Percentiles rank a stretch among this genome's conserved stretches.
Evolutionary conservation across 2,329 filamentous ascomycete species (phyloP).

Genomic region (Coniochaeta sp.): DNA sequence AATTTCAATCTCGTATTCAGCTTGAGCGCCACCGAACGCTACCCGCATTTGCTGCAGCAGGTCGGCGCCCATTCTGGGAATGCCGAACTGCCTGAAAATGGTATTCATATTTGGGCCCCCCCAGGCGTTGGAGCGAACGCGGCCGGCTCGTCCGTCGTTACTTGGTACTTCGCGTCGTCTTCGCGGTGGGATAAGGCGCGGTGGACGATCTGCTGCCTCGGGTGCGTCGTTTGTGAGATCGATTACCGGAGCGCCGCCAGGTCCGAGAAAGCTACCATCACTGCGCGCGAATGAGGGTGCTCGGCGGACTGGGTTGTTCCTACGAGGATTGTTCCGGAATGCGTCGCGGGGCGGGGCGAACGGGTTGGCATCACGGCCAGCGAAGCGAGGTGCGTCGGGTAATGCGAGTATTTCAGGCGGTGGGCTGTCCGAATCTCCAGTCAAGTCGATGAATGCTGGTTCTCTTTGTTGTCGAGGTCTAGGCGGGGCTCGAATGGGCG

Average conservation of each 20-base stretch:
- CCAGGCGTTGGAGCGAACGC: neutral
- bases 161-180: neutral
- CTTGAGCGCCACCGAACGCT: constrained; percentile 1
- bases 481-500: neutral
- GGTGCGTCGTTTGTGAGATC: constrained; percentile 44
- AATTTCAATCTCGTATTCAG: constrained; percentile 21
- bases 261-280: constrained; percentile 32
- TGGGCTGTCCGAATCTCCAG: constrained; percentile 42
- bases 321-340: neutral
- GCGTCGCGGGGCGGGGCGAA: neutral
- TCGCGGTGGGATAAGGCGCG: neutral
- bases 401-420: constrained; percentile 8
- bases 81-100: neutral
- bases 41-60: constrained; percentile 6
- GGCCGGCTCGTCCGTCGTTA: neutral
- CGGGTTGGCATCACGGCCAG: constrained; percentile 1
- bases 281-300: constrained; percentile 36
- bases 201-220: constrained; percentile 14
- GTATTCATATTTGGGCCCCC: neutral
- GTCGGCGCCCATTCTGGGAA: neutral
- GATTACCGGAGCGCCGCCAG: constrained; percentile 29
- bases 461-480: constrained; percentile 7
- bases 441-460: constrained; percentile 40
- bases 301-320: constrained; percentile 15
- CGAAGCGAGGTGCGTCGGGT: constrained; percentile 1